phyloP scores from a whole-genome alignment of 805 yeast genomes.

The Metschnikowia lochheadii region DNA sequence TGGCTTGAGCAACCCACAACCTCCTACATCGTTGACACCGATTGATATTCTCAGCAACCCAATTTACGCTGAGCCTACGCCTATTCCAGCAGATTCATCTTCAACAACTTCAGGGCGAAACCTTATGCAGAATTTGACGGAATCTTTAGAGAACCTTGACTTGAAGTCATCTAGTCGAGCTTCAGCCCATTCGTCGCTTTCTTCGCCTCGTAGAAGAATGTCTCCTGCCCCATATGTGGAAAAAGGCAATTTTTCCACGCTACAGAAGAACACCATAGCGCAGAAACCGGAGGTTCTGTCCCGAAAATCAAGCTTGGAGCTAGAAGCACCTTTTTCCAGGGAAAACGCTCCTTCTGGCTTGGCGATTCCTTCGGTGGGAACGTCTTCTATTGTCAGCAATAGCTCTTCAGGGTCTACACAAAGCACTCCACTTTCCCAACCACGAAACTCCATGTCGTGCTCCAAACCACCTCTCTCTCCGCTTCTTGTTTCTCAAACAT shows the following conservation, averaged over 20 bases:
- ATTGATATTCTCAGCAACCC: slow-evolving; percentile 2
- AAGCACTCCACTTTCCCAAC: slow-evolving; percentile 1
- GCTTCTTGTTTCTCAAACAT: slow-evolving; percentile 61
- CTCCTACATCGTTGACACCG: neutral
- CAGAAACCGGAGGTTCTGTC: slow-evolving; percentile 12
- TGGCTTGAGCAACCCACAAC: neutral
- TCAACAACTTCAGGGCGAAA: neutral
- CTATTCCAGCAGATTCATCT: neutral
- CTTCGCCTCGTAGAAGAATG: slow-evolving; percentile 55
- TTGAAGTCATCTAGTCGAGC: slow-evolving; percentile 21
- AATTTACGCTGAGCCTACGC: slow-evolving; percentile 13
- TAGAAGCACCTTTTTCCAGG: slow-evolving; percentile 12
- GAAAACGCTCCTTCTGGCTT: slow-evolving; percentile 7
- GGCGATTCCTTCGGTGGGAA: slow-evolving; percentile 7
- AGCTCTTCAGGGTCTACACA: slow-evolving; percentile 17
- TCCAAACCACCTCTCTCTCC: slow-evolving; percentile 75
- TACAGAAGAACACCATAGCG: slow-evolving; percentile 47
- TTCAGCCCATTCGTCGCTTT: slow-evolving; percentile 25
- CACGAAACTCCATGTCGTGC: slow-evolving; percentile 15
- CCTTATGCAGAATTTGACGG: slow-evolving; percentile 22
- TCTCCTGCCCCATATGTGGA: slow-evolving; percentile 48
- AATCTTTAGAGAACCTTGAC: slow-evolving; percentile 27
- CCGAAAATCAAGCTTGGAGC: slow-evolving; percentile 13
- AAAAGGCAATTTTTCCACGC: slow-evolving; percentile 55
- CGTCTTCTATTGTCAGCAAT: slow-evolving; percentile 15